Evolutionary conservation across 192 early-diverging fungal species (phyloP).

Genomic region (Radiomyces spectabilis): DNA sequence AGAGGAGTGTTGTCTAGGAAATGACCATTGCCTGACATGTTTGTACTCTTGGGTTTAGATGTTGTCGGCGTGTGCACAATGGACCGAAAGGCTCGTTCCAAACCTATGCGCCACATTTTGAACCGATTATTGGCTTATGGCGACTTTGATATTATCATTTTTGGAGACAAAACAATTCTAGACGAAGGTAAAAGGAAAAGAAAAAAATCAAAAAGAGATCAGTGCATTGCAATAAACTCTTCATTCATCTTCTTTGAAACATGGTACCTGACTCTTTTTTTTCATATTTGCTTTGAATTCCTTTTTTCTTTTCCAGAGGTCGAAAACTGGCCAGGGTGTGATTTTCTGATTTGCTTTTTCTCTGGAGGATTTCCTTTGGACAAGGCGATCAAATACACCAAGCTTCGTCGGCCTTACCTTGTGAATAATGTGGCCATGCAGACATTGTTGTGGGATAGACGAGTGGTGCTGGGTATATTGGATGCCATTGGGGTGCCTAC

Average conservation of each 20-base stretch:
- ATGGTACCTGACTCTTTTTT: background rate
- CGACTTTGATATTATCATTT: constrained; percentile 78
- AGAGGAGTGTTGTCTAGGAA: too few relatives aligned
- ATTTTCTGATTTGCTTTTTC: constrained; percentile 97
- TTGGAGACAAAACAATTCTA: constrained; percentile 94
- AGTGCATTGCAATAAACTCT: background rate
- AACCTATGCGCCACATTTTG: constrained; percentile 94
- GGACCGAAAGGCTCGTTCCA: constrained; percentile 91
- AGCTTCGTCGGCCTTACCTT: constrained; percentile 76
- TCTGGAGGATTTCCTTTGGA: constrained; percentile 87
- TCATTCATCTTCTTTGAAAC: background rate
- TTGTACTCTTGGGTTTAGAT: constrained; percentile 18
- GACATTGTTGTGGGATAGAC: constrained; percentile 80
- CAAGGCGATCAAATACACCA: constrained; percentile 87
- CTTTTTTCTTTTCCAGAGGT: constrained; percentile 44
- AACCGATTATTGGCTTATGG: constrained; percentile 56
- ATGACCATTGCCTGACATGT: background rate
- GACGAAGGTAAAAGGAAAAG: constrained; percentile 65
- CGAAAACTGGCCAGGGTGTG: constrained; percentile 86
- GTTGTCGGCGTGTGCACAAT: constrained; percentile 86
- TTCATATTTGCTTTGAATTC: background rate
- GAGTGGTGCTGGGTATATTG: constrained; percentile 79
- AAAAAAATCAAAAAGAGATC: too few relatives aligned
- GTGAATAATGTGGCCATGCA: constrained; percentile 91
- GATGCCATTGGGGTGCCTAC: constrained; percentile 76